Conservation (phyloP, 2,329 filamentous ascomycete species). For the Aspergillus viridinutans region DNA sequence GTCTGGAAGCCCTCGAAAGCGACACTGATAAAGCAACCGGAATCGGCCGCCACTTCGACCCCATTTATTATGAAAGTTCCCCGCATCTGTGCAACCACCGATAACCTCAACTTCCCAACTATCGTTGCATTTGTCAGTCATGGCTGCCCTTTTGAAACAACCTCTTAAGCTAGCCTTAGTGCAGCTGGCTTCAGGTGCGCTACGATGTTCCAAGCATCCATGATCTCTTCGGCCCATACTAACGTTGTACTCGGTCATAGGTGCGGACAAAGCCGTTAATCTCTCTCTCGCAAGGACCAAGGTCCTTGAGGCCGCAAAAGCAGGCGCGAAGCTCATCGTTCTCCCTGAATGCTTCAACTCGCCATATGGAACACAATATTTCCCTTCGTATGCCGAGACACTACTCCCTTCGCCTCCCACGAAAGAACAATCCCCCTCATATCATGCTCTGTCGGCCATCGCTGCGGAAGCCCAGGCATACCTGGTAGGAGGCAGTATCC, state of each 20-base stretch:
- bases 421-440: conserved; percentile 69
- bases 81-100: neutral
- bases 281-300: conserved; percentile 74
- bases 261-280: conserved; percentile 79
- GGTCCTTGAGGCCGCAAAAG: conserved; percentile 72
- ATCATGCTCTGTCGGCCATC: conserved; percentile 75
- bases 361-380: conserved; percentile 88
- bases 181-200: conserved; percentile 68
- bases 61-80: neutral
- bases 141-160: conserved; percentile 63
- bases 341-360: conserved; percentile 99
- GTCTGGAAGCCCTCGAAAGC: neutral
- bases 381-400: conserved; percentile 86
- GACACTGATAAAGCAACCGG: neutral
- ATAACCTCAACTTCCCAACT: neutral
- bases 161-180: conserved; percentile 76
- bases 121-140: conserved; percentile 19
- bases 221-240: neutral
- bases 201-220: neutral
- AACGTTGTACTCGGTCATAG: conserved; percentile 29
- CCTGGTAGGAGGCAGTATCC: conserved; percentile 87
- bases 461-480: conserved; percentile 75
- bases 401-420: conserved; percentile 74
- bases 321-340: conserved; percentile 80
- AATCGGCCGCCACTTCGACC: neutral